A percentile compares a stretch with the other conserved stretches of the same genome.
Evolutionary conservation across 75 land plant species (phyloP).

Genomic region (Picea sitchensis): DNA sequence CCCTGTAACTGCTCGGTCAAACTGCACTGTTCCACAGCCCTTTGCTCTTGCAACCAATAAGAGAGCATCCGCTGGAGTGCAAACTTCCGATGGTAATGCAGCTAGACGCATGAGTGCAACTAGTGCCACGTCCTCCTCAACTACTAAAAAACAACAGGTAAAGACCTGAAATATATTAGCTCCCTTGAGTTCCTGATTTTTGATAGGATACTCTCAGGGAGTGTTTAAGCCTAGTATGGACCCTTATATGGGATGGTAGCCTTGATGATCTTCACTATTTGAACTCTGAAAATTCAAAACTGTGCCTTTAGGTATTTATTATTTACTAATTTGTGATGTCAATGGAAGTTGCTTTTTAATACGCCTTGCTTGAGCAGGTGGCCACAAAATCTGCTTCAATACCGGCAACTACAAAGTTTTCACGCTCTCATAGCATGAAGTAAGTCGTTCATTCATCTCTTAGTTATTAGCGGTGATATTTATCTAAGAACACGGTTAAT

Average conservation of each 20-base stretch:
- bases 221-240: neutral
- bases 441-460: conserved; percentile 2
- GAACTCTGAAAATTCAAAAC: neutral
- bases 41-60: conserved; percentile 10
- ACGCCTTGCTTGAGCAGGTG: neutral
- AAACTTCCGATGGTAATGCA: conserved; percentile 3
- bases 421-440: conserved; percentile 7
- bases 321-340: neutral
- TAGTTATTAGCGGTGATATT: neutral
- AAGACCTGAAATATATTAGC: neutral
- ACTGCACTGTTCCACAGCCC: conserved; percentile 12
- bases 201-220: neutral
- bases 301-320: neutral
- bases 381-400: conserved; percentile 1
- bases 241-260: neutral
- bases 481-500: neutral
- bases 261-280: neutral
- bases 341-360: neutral
- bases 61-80: neutral
- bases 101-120: conserved; percentile 7
- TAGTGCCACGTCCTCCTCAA: neutral
- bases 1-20: neutral
- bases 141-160: conserved; percentile 11
- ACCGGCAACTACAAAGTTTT: neutral
- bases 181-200: neutral